Evolutionary conservation across 768 basidiomycete genomes (phyloP).

Genomic region (Hypholoma fasciculare): DNA sequence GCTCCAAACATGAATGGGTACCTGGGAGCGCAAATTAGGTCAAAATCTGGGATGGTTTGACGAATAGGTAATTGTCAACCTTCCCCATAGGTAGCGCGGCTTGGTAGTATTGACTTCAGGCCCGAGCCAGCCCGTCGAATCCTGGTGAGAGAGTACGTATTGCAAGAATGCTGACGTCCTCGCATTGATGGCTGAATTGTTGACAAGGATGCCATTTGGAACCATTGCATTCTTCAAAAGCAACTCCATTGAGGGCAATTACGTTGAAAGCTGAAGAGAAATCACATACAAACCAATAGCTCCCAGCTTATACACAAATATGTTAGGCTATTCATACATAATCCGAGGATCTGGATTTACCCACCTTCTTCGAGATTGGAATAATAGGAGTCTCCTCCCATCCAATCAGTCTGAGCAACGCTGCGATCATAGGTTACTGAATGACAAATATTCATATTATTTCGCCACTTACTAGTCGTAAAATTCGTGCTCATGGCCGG

Average conservation of each 20-base stretch:
- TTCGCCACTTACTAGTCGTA: conserved; percentile 32
- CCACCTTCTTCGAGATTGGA: conserved; percentile 45
- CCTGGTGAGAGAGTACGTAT: conserved; percentile 52
- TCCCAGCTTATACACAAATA: conserved; percentile 39
- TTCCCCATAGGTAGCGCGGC: conserved; percentile 55
- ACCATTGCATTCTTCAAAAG: conserved; percentile 47
- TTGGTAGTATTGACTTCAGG: conserved; percentile 54
- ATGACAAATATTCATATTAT: no score
- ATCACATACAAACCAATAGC: conserved; percentile 56
- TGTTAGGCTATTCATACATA: not conserved
- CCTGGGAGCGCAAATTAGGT: conserved; percentile 19
- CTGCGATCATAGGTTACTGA: conserved; percentile 16
- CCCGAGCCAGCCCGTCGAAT: conserved; percentile 55
- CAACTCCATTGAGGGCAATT: not conserved
- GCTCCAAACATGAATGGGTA: conserved; percentile 62
- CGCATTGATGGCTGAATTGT: conserved; percentile 43
- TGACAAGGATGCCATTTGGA: conserved; percentile 47
- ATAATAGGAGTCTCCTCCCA: conserved; percentile 38
- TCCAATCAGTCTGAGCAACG: conserved; percentile 42
- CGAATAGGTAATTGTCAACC: conserved; percentile 23
- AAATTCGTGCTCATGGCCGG: conserved; percentile 45
- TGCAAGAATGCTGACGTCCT: conserved; percentile 49
- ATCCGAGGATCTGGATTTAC: not conserved
- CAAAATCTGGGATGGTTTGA: not conserved
- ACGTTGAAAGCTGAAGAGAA: not conserved